phyloP scores from a whole-genome alignment of 2,329 filamentous ascomycete genomes.

The Diaporthe sp. region DNA sequence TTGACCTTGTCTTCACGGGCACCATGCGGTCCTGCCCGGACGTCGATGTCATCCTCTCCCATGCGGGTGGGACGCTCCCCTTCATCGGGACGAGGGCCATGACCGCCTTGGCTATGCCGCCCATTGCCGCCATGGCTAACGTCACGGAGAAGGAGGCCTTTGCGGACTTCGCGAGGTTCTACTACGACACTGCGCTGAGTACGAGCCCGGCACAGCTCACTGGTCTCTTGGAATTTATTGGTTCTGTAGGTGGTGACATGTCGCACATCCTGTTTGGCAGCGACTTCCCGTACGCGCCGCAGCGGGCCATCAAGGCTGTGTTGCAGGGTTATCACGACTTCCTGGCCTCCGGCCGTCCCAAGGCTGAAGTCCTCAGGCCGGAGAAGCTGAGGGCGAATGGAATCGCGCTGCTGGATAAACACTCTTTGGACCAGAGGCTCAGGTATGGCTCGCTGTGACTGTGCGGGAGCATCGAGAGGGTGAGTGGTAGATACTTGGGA shows the following conservation, averaged over 20 bases:
- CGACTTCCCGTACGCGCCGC: conserved; percentile 52
- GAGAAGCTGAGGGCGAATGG: conserved; percentile 33
- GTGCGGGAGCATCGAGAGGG: not conserved
- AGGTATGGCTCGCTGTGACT: not conserved
- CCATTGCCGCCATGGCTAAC: conserved; percentile 19
- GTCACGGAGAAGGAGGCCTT: conserved; percentile 37
- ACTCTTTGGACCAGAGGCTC: not conserved
- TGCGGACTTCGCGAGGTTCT: conserved; percentile 46
- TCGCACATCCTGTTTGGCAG: conserved; percentile 50
- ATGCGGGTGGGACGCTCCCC: conserved; percentile 59
- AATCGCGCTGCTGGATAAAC: conserved; percentile 33
- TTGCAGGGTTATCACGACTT: conserved; percentile 33
- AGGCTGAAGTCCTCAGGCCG: conserved; percentile 28
- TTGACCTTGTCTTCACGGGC: conserved; percentile 54
- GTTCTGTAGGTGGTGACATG: conserved; percentile 33
- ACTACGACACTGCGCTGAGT: conserved; percentile 52
- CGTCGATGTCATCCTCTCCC: conserved; percentile 59
- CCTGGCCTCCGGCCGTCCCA: conserved; percentile 29
- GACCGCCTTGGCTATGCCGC: conserved; percentile 33
- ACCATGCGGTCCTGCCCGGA: conserved; percentile 47
- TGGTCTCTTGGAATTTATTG: conserved; percentile 46
- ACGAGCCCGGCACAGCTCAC: conserved; percentile 44
- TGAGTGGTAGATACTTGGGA: not conserved
- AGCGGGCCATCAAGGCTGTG: conserved; percentile 32
- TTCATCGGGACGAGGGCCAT: conserved; percentile 49